A percentile compares a stretch with the other conserved stretches of the same genome.
Conservation (phyloP, 176 grass and related monocot species). For the Juncus effusus region DNA sequence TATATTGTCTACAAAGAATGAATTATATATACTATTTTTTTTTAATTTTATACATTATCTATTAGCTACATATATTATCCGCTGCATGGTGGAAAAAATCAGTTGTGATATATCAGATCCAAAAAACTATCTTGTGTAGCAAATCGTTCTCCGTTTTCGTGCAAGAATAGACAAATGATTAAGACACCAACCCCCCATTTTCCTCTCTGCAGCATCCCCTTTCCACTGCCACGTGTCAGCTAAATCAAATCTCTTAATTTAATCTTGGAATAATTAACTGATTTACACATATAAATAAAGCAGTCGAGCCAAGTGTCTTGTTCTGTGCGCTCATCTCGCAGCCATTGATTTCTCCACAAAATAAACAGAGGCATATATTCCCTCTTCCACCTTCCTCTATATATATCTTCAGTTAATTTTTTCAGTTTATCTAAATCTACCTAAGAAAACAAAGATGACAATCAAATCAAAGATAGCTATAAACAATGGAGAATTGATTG, state of each 20-base stretch:
- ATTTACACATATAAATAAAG: not conserved
- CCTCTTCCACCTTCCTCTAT: too few species aligned
- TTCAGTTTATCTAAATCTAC: not conserved
- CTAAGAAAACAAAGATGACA: conserved; percentile 44
- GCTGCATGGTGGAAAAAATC: too few species aligned
- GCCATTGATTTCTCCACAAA: not conserved
- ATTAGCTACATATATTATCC: too few species aligned
- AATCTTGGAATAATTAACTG: conserved; percentile 3
- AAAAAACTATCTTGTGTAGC: not conserved
- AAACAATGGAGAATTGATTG: conserved; percentile 45
- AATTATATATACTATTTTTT: too few species aligned
- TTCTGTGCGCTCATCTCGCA: not conserved
- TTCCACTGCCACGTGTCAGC: conserved; percentile 6
- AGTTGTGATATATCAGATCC: too few species aligned
- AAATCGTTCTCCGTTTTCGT: not conserved
- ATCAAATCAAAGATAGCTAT: conserved; percentile 58
- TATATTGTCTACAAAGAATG: too few species aligned
- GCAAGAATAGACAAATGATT: too few species aligned
- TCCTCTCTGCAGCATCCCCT: not conserved
- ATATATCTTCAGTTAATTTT: too few species aligned
- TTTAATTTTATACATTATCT: too few species aligned
- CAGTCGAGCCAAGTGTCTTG: too few species aligned
- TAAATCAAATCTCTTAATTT: not conserved
- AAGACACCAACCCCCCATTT: too few species aligned
- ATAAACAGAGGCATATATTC: not conserved